Evolutionary conservation across 805 yeast genomes (phyloP), one percentile per base, ranked within the genome.

Genomic region (Pichia deserticola): DNA sequence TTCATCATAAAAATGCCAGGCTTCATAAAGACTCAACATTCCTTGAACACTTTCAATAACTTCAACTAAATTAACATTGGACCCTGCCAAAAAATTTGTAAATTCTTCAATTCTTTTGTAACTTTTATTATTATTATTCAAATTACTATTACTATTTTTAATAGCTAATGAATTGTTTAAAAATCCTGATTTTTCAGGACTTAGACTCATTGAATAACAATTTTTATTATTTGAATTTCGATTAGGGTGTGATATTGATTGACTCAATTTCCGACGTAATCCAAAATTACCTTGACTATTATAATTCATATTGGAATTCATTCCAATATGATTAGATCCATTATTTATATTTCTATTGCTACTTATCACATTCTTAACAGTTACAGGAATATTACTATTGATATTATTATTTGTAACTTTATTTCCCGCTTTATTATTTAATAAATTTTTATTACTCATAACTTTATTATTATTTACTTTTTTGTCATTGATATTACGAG

Each of bases 1-100:
- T 62, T 87, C 97, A 58, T 86, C 88, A 60, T 86, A 89, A n/a
- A 78, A 64, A 55, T 86, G 89, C 97, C 97, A 90, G 7, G 79
- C 76, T 44, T 88, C 90, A 62, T 90, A 92, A 4, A 90, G 66
- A 4, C 86, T 80, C 40, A 92, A 75, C 60, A 89, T 68, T 57
- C 89, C 96, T 63, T 92, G 97, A 32, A 89, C 81, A 11, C 89
- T 83, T 52, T 86, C 92, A 40, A 85, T 80, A 6, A 88, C 81
- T 60, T 86, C 86, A 47, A 81, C 86, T 36, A 89, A 66, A 60
- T 90, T 86, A 4, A 92, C 77, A 54, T 86, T 87, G 7, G 89
- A 82, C 48, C 77, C 75, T 4, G 90, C 92, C 54, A 92, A 66
- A 62, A 86, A 89, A 30, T 72, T 70, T 60, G 82, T 76, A 50